Evolutionary conservation across 768 basidiomycete species (phyloP).

Genomic region (Hysterangium stoloniferum): DNA sequence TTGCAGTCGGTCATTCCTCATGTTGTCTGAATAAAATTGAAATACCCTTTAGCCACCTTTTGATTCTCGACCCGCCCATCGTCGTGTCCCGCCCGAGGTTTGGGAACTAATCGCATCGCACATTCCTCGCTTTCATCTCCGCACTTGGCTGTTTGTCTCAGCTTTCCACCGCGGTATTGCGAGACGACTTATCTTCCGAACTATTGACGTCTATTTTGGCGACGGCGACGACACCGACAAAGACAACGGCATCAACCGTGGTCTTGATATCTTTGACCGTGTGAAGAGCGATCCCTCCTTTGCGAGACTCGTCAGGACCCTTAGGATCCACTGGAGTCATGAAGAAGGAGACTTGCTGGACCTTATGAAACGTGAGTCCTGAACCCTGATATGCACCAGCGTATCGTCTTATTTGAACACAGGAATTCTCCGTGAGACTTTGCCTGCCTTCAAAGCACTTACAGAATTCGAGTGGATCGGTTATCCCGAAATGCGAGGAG

Average conservation of each 20-base stretch:
- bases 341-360: slow-evolving; percentile 63
- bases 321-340: slow-evolving; percentile 62
- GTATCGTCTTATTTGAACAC: not conserved
- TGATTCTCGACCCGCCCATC: slow-evolving; percentile 47
- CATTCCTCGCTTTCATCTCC: slow-evolving; percentile 57
- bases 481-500: slow-evolving; percentile 61
- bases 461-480: slow-evolving; percentile 72
- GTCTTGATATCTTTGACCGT: slow-evolving; percentile 59
- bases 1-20: slow-evolving; percentile 31
- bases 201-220: slow-evolving; percentile 59
- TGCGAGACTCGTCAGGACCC: slow-evolving; percentile 48
- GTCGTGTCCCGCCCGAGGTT: slow-evolving; percentile 55
- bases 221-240: slow-evolving; percentile 50
- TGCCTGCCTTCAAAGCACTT: slow-evolving; percentile 55
- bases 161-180: slow-evolving; percentile 59
- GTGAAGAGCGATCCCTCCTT: slow-evolving; percentile 56
- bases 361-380: slow-evolving; percentile 47
- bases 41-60: slow-evolving; percentile 20
- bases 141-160: slow-evolving; percentile 63
- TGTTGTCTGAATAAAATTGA: not conserved
- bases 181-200: slow-evolving; percentile 56
- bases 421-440: slow-evolving; percentile 56
- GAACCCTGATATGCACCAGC: not conserved
- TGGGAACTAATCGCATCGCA: slow-evolving; percentile 60
- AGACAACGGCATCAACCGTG: slow-evolving; percentile 35